Conservation (phyloP, 192 early-diverging fungal genomes). For the Glomus cerebriforme region DNA sequence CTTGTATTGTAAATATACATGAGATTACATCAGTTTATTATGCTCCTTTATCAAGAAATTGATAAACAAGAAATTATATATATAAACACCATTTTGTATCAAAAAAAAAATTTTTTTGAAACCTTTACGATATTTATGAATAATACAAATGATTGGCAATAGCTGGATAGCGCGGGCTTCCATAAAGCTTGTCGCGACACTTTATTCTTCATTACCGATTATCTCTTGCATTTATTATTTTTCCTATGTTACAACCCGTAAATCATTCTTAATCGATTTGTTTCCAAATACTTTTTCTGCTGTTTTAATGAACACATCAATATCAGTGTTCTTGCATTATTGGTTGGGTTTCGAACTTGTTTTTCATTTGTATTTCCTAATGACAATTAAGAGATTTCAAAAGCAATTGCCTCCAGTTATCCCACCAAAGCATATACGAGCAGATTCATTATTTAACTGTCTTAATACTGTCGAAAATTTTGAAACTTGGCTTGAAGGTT, state of each 20-base stretch:
- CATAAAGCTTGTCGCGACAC: background rate
- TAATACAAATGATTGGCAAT: background rate
- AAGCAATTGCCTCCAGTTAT: background rate
- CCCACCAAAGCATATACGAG: background rate
- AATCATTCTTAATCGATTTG: background rate
- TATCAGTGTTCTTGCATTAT: background rate
- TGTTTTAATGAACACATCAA: background rate
- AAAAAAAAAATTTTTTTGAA: too few species aligned
- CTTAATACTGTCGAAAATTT: background rate
- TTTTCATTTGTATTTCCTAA: constrained; percentile 3
- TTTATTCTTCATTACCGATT: background rate
- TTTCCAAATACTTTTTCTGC: background rate
- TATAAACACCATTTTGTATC: too few species aligned
- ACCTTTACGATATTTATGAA: too few species aligned
- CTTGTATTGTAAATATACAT: too few species aligned
- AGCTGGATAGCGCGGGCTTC: background rate
- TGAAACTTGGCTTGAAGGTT: constrained; percentile 16
- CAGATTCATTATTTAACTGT: background rate
- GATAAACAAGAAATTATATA: too few species aligned
- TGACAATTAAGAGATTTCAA: constrained; percentile 9
- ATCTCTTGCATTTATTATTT: background rate
- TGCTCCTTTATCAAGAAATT: too few species aligned
- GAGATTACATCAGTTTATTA: too few species aligned
- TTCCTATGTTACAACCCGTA: background rate
- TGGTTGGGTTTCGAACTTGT: constrained; percentile 13